Evolutionary conservation across 768 basidiomycete genomes (phyloP).

Genomic region (Crassisporium funariophilum): DNA sequence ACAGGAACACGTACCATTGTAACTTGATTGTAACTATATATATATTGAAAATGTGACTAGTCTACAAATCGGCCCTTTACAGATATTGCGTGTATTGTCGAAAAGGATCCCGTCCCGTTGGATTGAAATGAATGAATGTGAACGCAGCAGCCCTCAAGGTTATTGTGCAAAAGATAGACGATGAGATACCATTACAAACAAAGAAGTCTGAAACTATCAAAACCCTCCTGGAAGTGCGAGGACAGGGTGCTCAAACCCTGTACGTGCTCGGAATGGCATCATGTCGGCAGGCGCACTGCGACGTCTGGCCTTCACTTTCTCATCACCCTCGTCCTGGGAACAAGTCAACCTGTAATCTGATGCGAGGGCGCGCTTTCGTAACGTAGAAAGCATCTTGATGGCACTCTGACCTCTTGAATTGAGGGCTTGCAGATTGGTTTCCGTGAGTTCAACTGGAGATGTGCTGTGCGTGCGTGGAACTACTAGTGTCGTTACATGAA

Average conservation of each 20-base stretch:
- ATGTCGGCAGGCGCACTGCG: constrained; percentile 69
- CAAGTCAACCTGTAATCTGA: constrained; percentile 30
- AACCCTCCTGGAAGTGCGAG: constrained; percentile 63
- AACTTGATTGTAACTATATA: constrained; percentile 4
- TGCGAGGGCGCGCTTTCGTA: constrained; percentile 57
- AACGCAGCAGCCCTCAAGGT: constrained; percentile 2
- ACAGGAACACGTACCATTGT: too few relatives aligned
- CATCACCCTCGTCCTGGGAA: constrained; percentile 10
- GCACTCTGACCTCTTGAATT: constrained; percentile 58
- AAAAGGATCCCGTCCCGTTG: constrained; percentile 17
- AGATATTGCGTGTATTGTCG: constrained; percentile 3
- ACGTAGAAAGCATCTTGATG: constrained; percentile 64
- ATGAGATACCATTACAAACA: not conserved
- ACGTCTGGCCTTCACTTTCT: constrained; percentile 45
- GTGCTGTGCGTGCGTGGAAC: constrained; percentile 46
- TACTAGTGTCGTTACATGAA: constrained; percentile 50
- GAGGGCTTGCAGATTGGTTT: constrained; percentile 53
- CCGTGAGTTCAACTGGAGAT: constrained; percentile 50
- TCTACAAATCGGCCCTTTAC: constrained; percentile 9
- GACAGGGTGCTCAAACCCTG: constrained; percentile 60
- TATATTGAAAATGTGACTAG: constrained; percentile 14
- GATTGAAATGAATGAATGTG: constrained; percentile 12
- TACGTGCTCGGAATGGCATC: constrained; percentile 44
- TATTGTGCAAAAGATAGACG: not conserved
- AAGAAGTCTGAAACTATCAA: constrained; percentile 28